Evolutionary conservation across 2,329 filamentous ascomycete species (phyloP).

Genomic region (Trichoderma koningii): DNA sequence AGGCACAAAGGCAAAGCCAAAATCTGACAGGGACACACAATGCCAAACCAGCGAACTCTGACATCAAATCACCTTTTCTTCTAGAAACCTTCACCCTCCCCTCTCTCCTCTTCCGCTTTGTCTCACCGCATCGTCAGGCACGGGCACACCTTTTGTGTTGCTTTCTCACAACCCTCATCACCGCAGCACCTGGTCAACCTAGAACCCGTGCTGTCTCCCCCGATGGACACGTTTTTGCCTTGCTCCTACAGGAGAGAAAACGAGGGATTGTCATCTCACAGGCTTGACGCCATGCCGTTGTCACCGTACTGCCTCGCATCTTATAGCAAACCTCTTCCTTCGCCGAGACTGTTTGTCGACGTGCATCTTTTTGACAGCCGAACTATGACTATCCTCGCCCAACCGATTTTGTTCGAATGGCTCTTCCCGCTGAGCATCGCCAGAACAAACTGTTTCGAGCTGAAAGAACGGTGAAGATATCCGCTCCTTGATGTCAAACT

Average conservation of each 20-base stretch:
- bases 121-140: not conserved
- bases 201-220: not conserved
- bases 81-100: conserved; percentile 17
- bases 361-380: not conserved
- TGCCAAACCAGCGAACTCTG: not conserved
- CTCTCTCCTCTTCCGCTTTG: not conserved
- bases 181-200: conserved; percentile 11
- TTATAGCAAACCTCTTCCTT: not conserved
- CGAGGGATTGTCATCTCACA: conserved; percentile 16
- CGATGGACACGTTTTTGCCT: not conserved
- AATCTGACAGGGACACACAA: not conserved
- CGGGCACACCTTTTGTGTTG: not conserved
- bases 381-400: not conserved
- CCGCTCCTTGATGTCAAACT: conserved; percentile 1
- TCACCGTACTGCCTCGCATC: not conserved
- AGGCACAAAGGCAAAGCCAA: not conserved
- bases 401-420: not conserved
- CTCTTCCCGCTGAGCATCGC: not conserved
- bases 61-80: not conserved
- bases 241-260: conserved; percentile 2
- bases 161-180: not conserved
- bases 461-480: conserved; percentile 15
- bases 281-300: not conserved
- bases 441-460: conserved; percentile 12
- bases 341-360: conserved; percentile 6